A percentile compares a stretch with the other conserved stretches of the same genome.
These are phyloP conservation scores for Lagenidium sp. DNA, from an alignment of 352 stramenopile genomes.

Conservation along the genomic window DNA sequence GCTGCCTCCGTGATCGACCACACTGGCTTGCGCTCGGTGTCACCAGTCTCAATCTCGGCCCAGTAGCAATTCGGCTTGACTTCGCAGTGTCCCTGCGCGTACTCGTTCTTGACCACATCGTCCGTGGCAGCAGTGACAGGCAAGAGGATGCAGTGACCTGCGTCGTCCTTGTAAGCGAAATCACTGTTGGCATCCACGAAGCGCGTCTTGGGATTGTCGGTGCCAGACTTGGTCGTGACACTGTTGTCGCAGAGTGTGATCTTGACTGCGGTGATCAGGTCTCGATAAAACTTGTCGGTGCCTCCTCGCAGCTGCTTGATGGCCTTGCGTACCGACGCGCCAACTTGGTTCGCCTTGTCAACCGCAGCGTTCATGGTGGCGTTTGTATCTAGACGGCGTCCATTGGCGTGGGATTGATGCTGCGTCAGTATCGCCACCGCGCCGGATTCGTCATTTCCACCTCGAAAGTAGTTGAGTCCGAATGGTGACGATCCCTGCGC, in stretches of 20 bases:
- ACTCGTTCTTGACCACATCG: constrained; percentile 15
- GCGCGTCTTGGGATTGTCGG: constrained; percentile 13
- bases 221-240: constrained; percentile 6
- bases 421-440: too few species aligned
- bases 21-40: constrained; percentile 19
- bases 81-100: constrained; percentile 29
- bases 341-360: constrained; percentile 34
- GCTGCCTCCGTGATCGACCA: constrained; percentile 20
- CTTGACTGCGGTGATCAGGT: constrained; percentile 44
- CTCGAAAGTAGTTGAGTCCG: too few species aligned
- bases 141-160: constrained; percentile 22
- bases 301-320: constrained; percentile 58
- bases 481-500: too few species aligned
- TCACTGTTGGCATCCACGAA: constrained; percentile 23
- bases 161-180: constrained; percentile 31
- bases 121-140: constrained; percentile 12
- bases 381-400: constrained; percentile 9
- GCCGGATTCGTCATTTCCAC: too few species aligned
- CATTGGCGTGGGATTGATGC: too few species aligned
- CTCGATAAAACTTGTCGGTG: constrained; percentile 46
- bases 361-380: constrained; percentile 14
- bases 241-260: constrained; percentile 41
- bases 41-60: constrained; percentile 20
- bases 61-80: constrained; percentile 67
- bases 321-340: constrained; percentile 33